A percentile compares a stretch with the other conserved stretches of the same genome.
phyloP scores from a whole-genome alignment of 352 stramenopile genomes.

The Vaucheria bursata region DNA sequence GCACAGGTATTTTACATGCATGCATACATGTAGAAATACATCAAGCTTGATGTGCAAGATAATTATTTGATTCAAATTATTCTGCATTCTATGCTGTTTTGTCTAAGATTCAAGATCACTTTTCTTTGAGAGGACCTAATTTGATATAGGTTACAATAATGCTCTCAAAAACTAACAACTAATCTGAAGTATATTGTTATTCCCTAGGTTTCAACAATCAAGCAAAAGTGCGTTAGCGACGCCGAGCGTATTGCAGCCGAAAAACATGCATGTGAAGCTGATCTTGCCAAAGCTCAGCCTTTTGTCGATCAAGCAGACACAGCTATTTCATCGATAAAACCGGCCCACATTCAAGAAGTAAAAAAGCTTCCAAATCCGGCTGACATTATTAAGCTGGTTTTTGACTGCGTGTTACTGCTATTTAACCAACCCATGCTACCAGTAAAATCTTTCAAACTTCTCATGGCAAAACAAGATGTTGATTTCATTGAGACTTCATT shows the following conservation, averaged over 20 bases:
- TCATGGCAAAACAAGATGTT: constrained; percentile 90
- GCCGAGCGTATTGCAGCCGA: constrained; percentile 83
- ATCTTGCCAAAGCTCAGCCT: constrained; percentile 93
- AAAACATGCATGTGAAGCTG: constrained; percentile 84
- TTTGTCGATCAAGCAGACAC: constrained; percentile 90
- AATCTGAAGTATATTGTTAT: too few species aligned
- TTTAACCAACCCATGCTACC: constrained; percentile 32
- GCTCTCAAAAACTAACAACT: too few species aligned
- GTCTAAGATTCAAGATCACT: too few species aligned
- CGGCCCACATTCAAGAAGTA: constrained; percentile 92
- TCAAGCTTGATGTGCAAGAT: too few species aligned
- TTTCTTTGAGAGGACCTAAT: too few species aligned
- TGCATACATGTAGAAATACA: too few species aligned
- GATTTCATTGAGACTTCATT: constrained; percentile 94
- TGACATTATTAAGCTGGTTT: constrained; percentile 97
- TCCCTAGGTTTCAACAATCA: constrained; percentile 77
- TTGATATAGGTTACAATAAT: too few species aligned
- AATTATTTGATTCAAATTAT: too few species aligned
- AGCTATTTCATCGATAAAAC: constrained; percentile 94
- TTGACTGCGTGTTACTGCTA: constrained; percentile 92
- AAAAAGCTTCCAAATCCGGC: constrained; percentile 94
- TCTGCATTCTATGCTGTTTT: too few species aligned
- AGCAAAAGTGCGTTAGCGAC: constrained; percentile 90
- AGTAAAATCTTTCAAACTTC: constrained; percentile 84
- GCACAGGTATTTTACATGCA: too few species aligned